Base-by-base conservation (phyloP, 2,329 filamentous ascomycete species). In the Bipolaris sorokiniana region DNA sequence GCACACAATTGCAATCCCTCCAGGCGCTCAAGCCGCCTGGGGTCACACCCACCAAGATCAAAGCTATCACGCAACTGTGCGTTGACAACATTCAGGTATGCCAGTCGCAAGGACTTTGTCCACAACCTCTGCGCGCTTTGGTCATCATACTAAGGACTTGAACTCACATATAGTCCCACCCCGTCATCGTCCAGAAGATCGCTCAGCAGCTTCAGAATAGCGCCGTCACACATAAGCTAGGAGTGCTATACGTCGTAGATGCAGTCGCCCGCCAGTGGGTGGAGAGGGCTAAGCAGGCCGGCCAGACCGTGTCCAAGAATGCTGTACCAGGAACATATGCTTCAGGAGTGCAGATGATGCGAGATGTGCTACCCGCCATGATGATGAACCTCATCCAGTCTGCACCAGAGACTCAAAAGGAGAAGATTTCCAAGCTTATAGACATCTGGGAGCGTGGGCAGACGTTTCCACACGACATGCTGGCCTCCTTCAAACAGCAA, bases 171-270 rank as follows among this genome's bases (percentile, higher is more conserved):
- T 81, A 97, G 95, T 94, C 90, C 79, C 94, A 98, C 82, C 95
- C 92, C 52, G 88, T 93, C 70, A 88, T 99, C 74, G 91, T 98
- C 70, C 92, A 97, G 78, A 97, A 96, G 78, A 90, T 99, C 73
- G 97, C 91, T 81, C 96, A 93, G 66, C 93, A 97, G 75, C 96
- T 98, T 85, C 97, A 96, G 80, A 96, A 95, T 80, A 89, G 93
- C 67, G 91, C 92, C 59, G 88, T 88, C 76, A 96, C 92, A 77
- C 94, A 99, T 86, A 99, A 99, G 82, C 86, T 99, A 79, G 95
- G 95, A 81, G 93, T 97, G 75, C 89, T 99, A 81, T 99, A 99
- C 88, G 93, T 98, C 81, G 91, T 99, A 93, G 95, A 99, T 85
- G 97, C 94, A 83, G 93, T 99, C 86, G 94, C 93, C 78, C 92